Evolutionary conservation across 2,329 filamentous ascomycete species (phyloP), one percentile per base, ranked within the genome.

Genomic region (Phaeoacremonium minimum): DNA sequence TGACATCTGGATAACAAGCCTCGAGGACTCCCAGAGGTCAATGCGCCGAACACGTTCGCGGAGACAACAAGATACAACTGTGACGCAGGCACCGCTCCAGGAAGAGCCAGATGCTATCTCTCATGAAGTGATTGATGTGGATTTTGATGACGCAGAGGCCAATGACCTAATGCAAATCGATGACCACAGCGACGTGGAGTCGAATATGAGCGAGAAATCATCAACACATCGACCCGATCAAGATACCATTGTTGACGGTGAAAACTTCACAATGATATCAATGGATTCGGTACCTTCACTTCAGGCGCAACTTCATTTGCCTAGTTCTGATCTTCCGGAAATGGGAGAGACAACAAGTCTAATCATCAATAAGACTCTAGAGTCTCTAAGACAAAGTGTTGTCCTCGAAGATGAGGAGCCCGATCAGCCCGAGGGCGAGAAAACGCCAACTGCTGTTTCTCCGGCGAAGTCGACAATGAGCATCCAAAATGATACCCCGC

Each of bases 241-340:
- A 5, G 49, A 50, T 26, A 48, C 53, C 13, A 51, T 51, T 18
- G 53, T 48, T 39, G 59, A 58, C 3, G 58, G 56, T 13, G 74
- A 78, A 41, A 70, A 72, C 28, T 77, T 78, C 43, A 78, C 73
- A 49, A 77, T 77, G 72, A 78, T 78, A 38, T 72, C 73, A 19
- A 65, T 76, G 41, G 66, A 74, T 31, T 74, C 72, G 3, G 58
- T 79, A 14, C 71, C 69, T 3, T 74, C 72, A 0, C 58, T 77
- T 37, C 67, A 68, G 22, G 63, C 57, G 2, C 63, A 62, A 22
- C 56, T 65, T 37, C 59, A 53, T 40, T 46, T 50, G n/a, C 53
- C 58, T 16, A 51, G 56, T 4, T 55, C 57, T 3, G 46, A 52
- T 2, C 52, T 62, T 4, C 58, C 65, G 7, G 70, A 75, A 18